Conservation (phyloP, 2,329 filamentous ascomycete species). For the Raffaelea albimanens region DNA sequence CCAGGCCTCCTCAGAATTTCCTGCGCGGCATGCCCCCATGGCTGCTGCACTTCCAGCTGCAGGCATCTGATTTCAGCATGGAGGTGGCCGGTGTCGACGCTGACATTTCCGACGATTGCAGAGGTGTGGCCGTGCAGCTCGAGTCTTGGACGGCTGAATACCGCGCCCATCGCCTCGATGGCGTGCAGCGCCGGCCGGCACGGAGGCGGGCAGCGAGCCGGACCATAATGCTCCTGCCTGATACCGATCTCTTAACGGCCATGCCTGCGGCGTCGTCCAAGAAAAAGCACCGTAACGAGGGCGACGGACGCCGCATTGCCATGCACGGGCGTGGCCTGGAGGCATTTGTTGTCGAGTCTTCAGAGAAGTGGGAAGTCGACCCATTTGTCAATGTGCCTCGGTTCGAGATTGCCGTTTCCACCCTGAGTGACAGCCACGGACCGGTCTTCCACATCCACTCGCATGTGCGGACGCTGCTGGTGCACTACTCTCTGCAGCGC, state of each 20-base stretch:
- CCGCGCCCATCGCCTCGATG: conserved; percentile 67
- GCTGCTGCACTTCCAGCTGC: conserved; percentile 74
- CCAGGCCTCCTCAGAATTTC: conserved; percentile 52
- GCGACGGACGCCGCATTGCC: conserved; percentile 73
- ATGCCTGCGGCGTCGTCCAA: conserved; percentile 33
- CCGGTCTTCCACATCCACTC: conserved; percentile 83
- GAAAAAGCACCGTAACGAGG: conserved; percentile 45
- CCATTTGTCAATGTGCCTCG: conserved; percentile 79
- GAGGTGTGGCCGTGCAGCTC: conserved; percentile 77
- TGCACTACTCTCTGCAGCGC: conserved; percentile 88
- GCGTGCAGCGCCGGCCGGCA: conserved; percentile 44
- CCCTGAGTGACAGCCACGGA: conserved; percentile 76
- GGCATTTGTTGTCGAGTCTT: conserved; percentile 80
- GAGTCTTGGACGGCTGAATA: conserved; percentile 87
- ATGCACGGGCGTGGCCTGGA: conserved; percentile 78
- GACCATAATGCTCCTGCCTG: conserved; percentile 54
- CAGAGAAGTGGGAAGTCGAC: conserved; percentile 74
- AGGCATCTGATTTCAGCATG: conserved; percentile 80
- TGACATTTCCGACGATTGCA: conserved; percentile 69
- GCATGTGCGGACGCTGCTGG: conserved; percentile 64
- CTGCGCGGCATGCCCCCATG: conserved; percentile 72
- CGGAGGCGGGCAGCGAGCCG: conserved; percentile 69
- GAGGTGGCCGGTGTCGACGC: conserved; percentile 85
- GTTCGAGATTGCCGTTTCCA: conserved; percentile 79
- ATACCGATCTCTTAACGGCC: conserved; percentile 51